Percentiles rank a stretch among this genome's conserved stretches.
Evolutionary conservation across 164 flowering plant species (phyloP).

Genomic region (Aristolochia contorta): DNA sequence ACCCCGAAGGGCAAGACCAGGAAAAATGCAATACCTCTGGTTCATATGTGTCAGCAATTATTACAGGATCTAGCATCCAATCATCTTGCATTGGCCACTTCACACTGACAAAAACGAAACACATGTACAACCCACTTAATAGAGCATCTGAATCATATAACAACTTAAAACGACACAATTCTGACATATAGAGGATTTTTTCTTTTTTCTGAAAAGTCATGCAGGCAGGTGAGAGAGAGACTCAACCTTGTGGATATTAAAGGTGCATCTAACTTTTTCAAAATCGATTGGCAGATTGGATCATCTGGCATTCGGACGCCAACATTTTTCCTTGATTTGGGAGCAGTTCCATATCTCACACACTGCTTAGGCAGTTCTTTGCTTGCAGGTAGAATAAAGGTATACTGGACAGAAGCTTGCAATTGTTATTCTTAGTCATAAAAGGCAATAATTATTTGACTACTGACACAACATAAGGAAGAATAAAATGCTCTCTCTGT

Average conservation of each 20-base stretch:
- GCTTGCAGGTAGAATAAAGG: constrained; percentile 88
- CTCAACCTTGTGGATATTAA: constrained; percentile 72
- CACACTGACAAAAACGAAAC: constrained; percentile 36
- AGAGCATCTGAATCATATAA: not conserved
- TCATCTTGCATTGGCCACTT: constrained; percentile 57
- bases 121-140: constrained; percentile 1
- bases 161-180: too few species aligned
- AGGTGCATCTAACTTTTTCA: constrained; percentile 65
- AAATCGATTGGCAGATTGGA: constrained; percentile 69
- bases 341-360: constrained; percentile 49
- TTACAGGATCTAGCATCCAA: constrained; percentile 83
- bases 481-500: constrained; percentile 2
- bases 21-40: constrained; percentile 43
- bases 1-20: too few species aligned
- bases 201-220: too few species aligned
- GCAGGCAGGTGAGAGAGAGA: not conserved
- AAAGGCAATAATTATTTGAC: too few species aligned
- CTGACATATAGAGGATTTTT: too few species aligned
- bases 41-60: constrained; percentile 74
- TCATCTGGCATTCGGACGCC: constrained; percentile 88
- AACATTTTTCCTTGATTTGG: constrained; percentile 69
- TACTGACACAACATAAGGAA: not conserved
- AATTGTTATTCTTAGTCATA: too few species aligned
- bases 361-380: constrained; percentile 85
- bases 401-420: constrained; percentile 43